Conservation (phyloP, 2,329 filamentous ascomycete species). For the Exophiala alcalophila region DNA sequence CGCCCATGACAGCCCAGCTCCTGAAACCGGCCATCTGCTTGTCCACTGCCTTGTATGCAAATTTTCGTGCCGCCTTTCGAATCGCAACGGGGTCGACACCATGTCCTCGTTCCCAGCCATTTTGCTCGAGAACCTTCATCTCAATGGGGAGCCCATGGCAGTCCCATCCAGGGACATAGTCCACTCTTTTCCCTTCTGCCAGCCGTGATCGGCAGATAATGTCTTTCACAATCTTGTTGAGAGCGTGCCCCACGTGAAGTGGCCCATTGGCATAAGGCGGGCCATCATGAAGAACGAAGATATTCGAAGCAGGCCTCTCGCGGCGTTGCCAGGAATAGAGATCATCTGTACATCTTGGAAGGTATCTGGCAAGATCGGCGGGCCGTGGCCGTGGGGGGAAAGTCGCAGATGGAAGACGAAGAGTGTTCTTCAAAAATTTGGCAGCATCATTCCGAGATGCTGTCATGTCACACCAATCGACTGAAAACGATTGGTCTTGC, state of each 20-base stretch:
- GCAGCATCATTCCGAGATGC: constrained; percentile 31
- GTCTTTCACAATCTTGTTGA: constrained; percentile 97
- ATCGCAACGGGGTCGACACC: constrained; percentile 48
- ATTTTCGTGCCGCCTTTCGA: constrained; percentile 52
- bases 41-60: constrained; percentile 56
- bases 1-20: constrained; percentile 62
- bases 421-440: constrained; percentile 69
- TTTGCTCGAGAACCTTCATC: constrained; percentile 78
- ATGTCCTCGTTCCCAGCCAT: constrained; percentile 41
- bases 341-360: constrained; percentile 77
- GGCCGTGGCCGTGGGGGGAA: constrained; percentile 57
- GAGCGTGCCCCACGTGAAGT: constrained; percentile 86
- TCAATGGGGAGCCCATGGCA: constrained; percentile 97
- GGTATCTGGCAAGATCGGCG: constrained; percentile 54
- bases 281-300: constrained; percentile 88
- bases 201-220: constrained; percentile 81
- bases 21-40: constrained; percentile 59
- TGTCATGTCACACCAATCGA: constrained; percentile 32
- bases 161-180: constrained; percentile 92
- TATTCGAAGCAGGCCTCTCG: constrained; percentile 48
- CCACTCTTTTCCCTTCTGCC: constrained; percentile 69
- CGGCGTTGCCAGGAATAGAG: constrained; percentile 82
- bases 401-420: constrained; percentile 70
- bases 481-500: too few species aligned
- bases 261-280: constrained; percentile 94